A percentile compares a stretch with the other conserved stretches of the same genome.
These are phyloP conservation scores for Phytophthora cactorum DNA, from an alignment of 352 stramenopile genomes.

Conservation along the genomic window DNA sequence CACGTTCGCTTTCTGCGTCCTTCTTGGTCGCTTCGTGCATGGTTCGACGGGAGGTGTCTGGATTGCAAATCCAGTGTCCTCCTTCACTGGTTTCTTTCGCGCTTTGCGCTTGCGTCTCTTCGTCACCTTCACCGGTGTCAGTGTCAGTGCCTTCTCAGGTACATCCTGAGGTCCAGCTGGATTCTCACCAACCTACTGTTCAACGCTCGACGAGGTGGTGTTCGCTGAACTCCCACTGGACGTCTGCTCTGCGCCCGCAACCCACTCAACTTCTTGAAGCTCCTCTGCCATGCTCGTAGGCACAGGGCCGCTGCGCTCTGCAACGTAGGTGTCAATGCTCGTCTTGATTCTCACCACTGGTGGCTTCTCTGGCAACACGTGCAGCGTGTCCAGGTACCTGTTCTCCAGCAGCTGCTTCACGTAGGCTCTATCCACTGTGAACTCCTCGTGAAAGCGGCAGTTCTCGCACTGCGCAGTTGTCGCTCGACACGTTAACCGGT, in stretches of 20 bases:
- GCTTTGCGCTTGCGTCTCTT: too few relatives aligned
- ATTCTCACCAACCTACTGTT: too few relatives aligned
- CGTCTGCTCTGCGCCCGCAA: too few relatives aligned
- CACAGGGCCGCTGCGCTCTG: background rate
- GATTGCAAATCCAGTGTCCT: background rate
- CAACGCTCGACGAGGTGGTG: too few relatives aligned
- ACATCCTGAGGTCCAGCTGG: too few relatives aligned
- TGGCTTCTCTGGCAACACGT: background rate
- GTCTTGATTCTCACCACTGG: background rate
- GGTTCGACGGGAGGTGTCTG: background rate
- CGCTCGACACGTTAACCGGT: background rate
- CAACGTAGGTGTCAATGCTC: too few relatives aligned
- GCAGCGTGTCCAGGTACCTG: background rate
- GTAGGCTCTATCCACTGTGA: slow-evolving; percentile 10
- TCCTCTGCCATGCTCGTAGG: background rate
- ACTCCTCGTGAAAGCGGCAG: slow-evolving; percentile 6
- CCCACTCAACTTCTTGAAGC: too few relatives aligned
- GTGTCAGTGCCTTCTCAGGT: too few relatives aligned
- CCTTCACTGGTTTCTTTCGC: background rate
- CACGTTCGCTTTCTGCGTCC: background rate
- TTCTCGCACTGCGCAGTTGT: background rate
- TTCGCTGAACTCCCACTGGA: too few relatives aligned
- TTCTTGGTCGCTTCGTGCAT: background rate
- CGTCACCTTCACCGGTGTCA: too few relatives aligned
- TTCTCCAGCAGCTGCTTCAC: slow-evolving; percentile 12